These are phyloP conservation scores for Polyporus arcularius DNA, from an alignment of 768 basidiomycete genomes.

Conservation along the genomic window DNA sequence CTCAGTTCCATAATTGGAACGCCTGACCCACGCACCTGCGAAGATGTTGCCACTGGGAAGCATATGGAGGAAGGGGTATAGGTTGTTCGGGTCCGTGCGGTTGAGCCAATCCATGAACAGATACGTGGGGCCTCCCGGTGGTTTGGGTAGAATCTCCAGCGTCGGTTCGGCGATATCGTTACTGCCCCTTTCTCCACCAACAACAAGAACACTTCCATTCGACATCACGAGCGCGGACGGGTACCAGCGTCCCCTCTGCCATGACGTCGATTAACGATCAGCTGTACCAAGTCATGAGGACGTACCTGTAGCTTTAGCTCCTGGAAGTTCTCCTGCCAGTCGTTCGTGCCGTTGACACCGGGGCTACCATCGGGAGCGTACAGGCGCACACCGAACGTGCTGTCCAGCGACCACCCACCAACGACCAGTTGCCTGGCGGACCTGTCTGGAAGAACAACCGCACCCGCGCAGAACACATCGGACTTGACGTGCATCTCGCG, in stretches of 20 bases:
- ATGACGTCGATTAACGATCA: not conserved
- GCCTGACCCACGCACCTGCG: conserved; percentile 47
- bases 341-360: conserved; percentile 72
- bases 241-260: conserved; percentile 69
- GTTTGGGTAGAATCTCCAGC: conserved; percentile 70
- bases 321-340: conserved; percentile 75
- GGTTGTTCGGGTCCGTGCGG: conserved; percentile 76
- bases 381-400: conserved; percentile 72
- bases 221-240: conserved; percentile 66
- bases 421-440: conserved; percentile 65
- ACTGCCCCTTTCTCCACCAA: conserved; percentile 75
- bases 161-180: conserved; percentile 68
- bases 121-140: conserved; percentile 61
- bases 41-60: conserved; percentile 73
- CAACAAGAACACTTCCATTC: conserved; percentile 72
- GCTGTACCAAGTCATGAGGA: not conserved
- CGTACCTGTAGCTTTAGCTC: conserved; percentile 62
- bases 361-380: conserved; percentile 69
- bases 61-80: conserved; percentile 77
- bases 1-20: not conserved
- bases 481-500: conserved; percentile 75
- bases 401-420: conserved; percentile 70
- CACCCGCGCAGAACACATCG: conserved; percentile 80
- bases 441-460: conserved; percentile 74
- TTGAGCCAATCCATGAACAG: conserved; percentile 64